A percentile compares a stretch with the other conserved stretches of the same genome.
Evolutionary conservation across 805 yeast genomes (phyloP).

Genomic region (Kregervanrija fluxuum): DNA sequence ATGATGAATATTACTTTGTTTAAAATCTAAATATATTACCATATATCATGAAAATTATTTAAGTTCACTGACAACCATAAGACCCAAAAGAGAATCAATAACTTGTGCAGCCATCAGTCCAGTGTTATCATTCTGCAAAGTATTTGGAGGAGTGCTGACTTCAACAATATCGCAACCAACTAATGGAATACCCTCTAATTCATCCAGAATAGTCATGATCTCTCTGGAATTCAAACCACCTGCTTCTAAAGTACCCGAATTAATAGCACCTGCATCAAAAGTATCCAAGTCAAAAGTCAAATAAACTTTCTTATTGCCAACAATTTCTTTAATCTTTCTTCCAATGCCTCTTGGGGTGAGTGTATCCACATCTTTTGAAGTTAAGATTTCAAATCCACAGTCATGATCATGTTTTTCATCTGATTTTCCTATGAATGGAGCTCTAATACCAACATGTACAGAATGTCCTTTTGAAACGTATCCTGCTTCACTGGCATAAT

Average conservation of each 20-base stretch:
- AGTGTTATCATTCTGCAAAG: slow-evolving; percentile 53
- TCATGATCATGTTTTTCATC: slow-evolving; percentile 39
- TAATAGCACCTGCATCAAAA: slow-evolving; percentile 69
- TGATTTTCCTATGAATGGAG: slow-evolving; percentile 39
- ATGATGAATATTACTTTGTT: background rate
- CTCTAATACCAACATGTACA: slow-evolving; percentile 59
- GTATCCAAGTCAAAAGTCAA: slow-evolving; percentile 51
- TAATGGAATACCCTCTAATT: slow-evolving; percentile 49
- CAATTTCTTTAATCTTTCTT: slow-evolving; percentile 26
- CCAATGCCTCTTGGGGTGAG: slow-evolving; percentile 32
- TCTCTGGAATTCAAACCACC: slow-evolving; percentile 72
- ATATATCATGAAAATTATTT: background rate
- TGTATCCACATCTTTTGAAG: slow-evolving; percentile 41
- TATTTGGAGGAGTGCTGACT: slow-evolving; percentile 55
- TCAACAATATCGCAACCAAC: slow-evolving; percentile 78
- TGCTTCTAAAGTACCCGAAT: slow-evolving; percentile 72
- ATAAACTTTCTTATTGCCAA: slow-evolving; percentile 36
- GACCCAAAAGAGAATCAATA: slow-evolving; percentile 41
- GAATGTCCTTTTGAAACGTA: slow-evolving; percentile 41
- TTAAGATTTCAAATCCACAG: slow-evolving; percentile 41
- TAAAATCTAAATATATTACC: background rate
- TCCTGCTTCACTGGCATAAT: slow-evolving; percentile 64
- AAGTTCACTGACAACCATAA: slow-evolving; percentile 33
- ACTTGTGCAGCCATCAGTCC: slow-evolving; percentile 61
- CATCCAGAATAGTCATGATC: slow-evolving; percentile 50